Evolutionary conservation across 306 rosid genomes (phyloP), one percentile per base, ranked within the genome.

Genomic region (Trichosanthes truncata): DNA sequence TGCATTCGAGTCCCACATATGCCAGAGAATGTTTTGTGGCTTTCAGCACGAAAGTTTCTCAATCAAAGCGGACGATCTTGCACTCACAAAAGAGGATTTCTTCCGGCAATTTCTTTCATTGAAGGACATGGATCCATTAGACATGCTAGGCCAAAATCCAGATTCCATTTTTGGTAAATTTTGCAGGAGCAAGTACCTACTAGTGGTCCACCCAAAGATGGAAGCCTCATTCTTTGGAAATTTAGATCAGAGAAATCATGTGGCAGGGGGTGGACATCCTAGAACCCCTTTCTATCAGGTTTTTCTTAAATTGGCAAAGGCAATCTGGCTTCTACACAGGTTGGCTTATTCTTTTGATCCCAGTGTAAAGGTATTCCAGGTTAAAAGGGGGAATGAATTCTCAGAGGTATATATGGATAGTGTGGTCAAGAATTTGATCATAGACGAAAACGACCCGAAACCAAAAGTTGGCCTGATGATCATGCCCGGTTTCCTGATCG

Each of bases 251-350:
- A 84, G 97, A 82, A 93, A 93, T 76, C 89, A 87, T 53, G 89
- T 96, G 45, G 86, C 82, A 81, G 97, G 96, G 35, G 98, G 99
- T 15, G 99, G 97, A 74, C 98, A 96, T 85, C 99, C 99, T 20
- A 91, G 99, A 84, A 96, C 99, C 25, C 96, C 98, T 0, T 96
- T 96, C 83, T 96, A 96, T 90, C 98, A 91, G 82, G 98, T 96
- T 56, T 96, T 93, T 81, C 89, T 96, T 51, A 96, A 96, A 86
- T 88, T 96, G 74, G 91, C 97, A 4, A 93, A 96, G 85, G 80
- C 96, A 72, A 89, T 91, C 72, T 96, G 99, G 99, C 99, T 96
- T 81, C 83, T 96, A 83, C 99, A 96, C 80, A 88, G 91, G 84
- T 65, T 96, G 82, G 99, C 98, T 15, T 83, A 87, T 76, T 93